Base-by-base conservation (phyloP, 495 filamentous ascomycete genomes). In the Neurospora discreta region DNA sequence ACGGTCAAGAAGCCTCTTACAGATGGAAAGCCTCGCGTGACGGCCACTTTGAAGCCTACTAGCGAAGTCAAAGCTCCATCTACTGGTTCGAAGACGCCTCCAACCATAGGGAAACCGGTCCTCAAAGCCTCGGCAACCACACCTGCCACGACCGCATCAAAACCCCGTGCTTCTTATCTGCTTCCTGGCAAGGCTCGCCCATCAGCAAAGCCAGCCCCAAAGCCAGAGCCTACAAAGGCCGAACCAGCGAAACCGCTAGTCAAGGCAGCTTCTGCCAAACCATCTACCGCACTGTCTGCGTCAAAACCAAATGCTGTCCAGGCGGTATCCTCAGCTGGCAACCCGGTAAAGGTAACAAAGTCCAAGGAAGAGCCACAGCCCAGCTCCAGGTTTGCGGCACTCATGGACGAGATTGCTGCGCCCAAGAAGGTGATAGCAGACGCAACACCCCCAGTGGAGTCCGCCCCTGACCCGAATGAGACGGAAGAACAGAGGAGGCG, bases 401-500 rank as follows among this genome's bases (percentile, higher is more conserved):
- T 85, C 39, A 70, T 96, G 83, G 89, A 89, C 8, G 88, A 88
- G 70, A 86, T 95, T 36, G 84, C 85, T 40, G 90, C 91, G 76
- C 86, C 87, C 13, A 89, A 87, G 16, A 84, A 86, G 33, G 83
- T 83, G 33, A 81, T 72, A 65, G 76, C 74, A 1, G 76, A 77
- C 3, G 43, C 46, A 11, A 78, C 84, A 4, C 77, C 81, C 2
- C 85, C 89, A 70, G 81, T 85, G 10, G 79, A 82, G 26, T 85
- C 89, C 68, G 81, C 82, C 3, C 84, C 73, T 11, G 74, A 78
- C 11, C 74, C 88, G 0, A 87, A 89, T 0, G 93, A 97, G 82
- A 96, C 93, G 0, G 85, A 89, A 33, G 92, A 94, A 74, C 87
- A 96, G 78, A 89, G 86, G 46, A 79, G 83, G 33, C 92, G 89